Evolutionary conservation across 805 yeast genomes (phyloP).

Genomic region (Nakazawaea sp.): DNA sequence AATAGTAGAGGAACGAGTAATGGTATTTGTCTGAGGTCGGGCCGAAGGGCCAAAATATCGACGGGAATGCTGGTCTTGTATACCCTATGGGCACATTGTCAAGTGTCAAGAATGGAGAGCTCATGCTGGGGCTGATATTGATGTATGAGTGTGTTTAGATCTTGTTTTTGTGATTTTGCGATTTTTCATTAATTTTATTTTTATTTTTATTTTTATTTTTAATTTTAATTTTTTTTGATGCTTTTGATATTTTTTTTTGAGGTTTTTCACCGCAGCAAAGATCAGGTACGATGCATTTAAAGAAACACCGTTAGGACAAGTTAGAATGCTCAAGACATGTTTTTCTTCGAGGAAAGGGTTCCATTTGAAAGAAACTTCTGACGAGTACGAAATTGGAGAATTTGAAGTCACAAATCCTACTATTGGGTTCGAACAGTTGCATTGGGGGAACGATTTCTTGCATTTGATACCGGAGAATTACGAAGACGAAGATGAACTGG

Average conservation of each 20-base stretch:
- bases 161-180: background rate
- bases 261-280: too few relatives aligned
- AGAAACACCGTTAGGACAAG: too few relatives aligned
- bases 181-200: too few relatives aligned
- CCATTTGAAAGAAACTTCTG: constrained; percentile 1
- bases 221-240: background rate
- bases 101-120: constrained; percentile 32
- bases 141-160: background rate
- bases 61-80: constrained; percentile 71
- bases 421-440: constrained; percentile 36
- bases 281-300: too few relatives aligned
- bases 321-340: constrained; percentile 9
- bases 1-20: constrained; percentile 57
- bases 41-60: constrained; percentile 64
- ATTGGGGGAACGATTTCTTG: constrained; percentile 23
- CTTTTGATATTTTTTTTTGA: too few relatives aligned
- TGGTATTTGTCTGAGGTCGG: constrained; percentile 23
- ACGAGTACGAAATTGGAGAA: constrained; percentile 2
- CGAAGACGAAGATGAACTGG: constrained; percentile 8
- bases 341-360: constrained; percentile 10
- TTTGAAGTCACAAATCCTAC: constrained; percentile 14
- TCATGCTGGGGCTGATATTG: too few relatives aligned
- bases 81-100: constrained; percentile 76
- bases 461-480: constrained; percentile 2
- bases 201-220: background rate